Base-by-base conservation (phyloP, 129 eudicot species). In the Lactuca saligna region DNA sequence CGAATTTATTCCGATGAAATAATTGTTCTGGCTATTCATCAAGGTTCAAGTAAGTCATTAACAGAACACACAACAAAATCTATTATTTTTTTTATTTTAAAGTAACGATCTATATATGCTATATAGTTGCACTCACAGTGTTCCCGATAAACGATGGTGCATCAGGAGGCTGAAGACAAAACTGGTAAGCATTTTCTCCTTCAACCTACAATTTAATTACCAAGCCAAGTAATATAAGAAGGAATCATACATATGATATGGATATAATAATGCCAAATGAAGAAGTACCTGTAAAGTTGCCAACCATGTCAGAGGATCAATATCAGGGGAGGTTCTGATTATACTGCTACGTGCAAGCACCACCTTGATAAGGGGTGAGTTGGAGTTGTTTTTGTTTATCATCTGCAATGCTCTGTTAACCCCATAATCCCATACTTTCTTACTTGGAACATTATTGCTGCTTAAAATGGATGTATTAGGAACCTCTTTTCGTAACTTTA, bases 301-400 rank as follows among this genome's bases (percentile, higher is more conserved):
- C 75, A 94, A 61, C 99, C 97, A 94, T 50, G 81, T 75, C 51
- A 90, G 65, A 62, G 99, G 99, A 72, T 94, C 93, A 57, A 94
- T 83, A 77, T 90, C 96, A 20, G 84, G 73, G 0, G 91, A 71
- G 29, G 99, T 85, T 64, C 82, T 59, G 57, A 90, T 86, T 61
- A 87, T 80, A 83, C 91, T 94, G 75, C 99, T 85, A 73, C 99
- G 97, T 73, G 99, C 99, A 80, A 94, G 97, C 61, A 94, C 99
- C 63, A 90, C 99, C 93, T 94, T 94, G 56, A 62, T 74, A 68
- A 94, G 87, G 10, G 88, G 70, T 66, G 99, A 83, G 69, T 82
- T 72, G 66, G 99, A 83, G 69, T 82, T 72, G 66, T 63, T 74
- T 68, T 76, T 79, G 60, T 33, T 83, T 64, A 94, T 94, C 84